phyloP scores from a whole-genome alignment of 1,284 basidiomycete genomes.

The Spongispora temasekensis region DNA sequence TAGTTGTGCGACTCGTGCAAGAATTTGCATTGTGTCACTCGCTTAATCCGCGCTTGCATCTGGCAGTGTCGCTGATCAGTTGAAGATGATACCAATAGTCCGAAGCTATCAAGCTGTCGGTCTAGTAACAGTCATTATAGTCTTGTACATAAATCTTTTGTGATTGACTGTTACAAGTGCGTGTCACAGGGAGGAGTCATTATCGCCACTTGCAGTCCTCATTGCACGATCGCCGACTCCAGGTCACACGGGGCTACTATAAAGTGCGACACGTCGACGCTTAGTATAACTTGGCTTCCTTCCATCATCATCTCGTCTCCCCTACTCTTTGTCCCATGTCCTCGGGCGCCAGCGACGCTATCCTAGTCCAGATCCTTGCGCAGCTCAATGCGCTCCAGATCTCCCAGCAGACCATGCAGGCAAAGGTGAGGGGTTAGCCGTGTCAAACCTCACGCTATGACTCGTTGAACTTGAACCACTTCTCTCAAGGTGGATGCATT shows the following conservation, averaged over 20 bases:
- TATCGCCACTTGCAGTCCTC: neutral
- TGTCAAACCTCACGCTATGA: no score
- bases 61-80: no score
- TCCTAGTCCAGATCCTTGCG: slow-evolving; percentile 70
- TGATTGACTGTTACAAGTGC: no score
- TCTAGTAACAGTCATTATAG: no score
- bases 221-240: neutral
- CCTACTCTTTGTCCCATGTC: slow-evolving; percentile 39
- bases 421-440: slow-evolving; percentile 68
- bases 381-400: slow-evolving; percentile 70
- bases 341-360: slow-evolving; percentile 47
- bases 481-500: slow-evolving; percentile 41
- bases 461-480: slow-evolving; percentile 1
- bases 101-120: no score
- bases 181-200: neutral
- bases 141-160: no score
- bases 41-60: no score
- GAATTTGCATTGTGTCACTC: no score
- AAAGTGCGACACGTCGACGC: slow-evolving; percentile 7
- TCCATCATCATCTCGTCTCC: slow-evolving; percentile 9
- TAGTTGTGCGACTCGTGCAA: no score
- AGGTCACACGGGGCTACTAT: slow-evolving; percentile 18
- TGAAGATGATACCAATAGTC: no score
- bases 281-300: slow-evolving; percentile 6
- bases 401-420: slow-evolving; percentile 71